phyloP scores from a whole-genome alignment of 495 filamentous ascomycete genomes.

The Tuber melanosporum region DNA sequence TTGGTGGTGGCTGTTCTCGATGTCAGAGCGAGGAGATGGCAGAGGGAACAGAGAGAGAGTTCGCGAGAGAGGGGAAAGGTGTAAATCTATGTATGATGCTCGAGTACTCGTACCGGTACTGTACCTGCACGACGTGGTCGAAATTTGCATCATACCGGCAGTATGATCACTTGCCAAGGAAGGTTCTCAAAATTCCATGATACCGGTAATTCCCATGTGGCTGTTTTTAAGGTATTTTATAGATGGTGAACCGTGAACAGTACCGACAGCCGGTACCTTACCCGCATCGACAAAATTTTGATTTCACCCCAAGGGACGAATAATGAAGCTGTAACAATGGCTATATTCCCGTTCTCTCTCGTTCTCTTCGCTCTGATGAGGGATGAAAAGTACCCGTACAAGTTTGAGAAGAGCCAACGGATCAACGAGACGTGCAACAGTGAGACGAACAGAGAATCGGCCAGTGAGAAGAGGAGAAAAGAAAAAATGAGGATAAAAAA shows the following conservation, averaged over 20 bases:
- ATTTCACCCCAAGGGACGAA: background rate
- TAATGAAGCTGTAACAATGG: background rate
- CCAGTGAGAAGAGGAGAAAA: background rate
- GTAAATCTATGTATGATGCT: too few relatives aligned
- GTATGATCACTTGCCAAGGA: background rate
- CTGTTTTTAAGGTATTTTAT: background rate
- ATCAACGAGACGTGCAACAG: background rate
- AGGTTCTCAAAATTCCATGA: background rate
- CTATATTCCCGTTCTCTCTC: background rate
- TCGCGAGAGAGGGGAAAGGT: background rate
- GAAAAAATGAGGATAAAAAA: background rate
- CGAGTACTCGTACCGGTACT: background rate
- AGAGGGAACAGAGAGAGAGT: too few relatives aligned
- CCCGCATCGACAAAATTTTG: background rate
- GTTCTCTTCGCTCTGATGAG: background rate
- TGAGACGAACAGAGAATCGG: background rate
- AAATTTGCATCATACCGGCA: background rate
- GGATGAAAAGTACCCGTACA: background rate
- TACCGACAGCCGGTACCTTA: background rate
- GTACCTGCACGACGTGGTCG: conserved; percentile 6
- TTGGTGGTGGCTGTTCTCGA: conserved; percentile 3
- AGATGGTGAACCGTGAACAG: background rate
- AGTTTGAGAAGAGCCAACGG: background rate
- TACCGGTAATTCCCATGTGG: background rate
- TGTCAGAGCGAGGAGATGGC: background rate